Percentiles rank a stretch among this genome's conserved stretches.
phyloP scores from a whole-genome alignment of 345 rosid species.

The Streptanthus diversifolius region DNA sequence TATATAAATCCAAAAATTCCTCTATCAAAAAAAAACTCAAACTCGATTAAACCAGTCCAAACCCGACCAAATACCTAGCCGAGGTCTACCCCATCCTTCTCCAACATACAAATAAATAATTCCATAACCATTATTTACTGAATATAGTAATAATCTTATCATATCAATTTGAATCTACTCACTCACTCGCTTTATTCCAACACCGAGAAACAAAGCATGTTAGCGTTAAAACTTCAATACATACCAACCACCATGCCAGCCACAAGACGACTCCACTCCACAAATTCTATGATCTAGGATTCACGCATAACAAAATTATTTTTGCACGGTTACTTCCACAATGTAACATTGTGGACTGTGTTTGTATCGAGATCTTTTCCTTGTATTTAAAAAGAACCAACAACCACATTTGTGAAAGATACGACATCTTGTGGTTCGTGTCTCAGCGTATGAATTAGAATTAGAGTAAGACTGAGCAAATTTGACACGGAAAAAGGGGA shows the following conservation, averaged over 20 bases:
- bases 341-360: neutral
- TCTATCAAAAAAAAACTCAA: too few relatives aligned
- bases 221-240: neutral
- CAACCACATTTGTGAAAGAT: neutral
- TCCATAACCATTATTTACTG: too few relatives aligned
- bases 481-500: neutral
- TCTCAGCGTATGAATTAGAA: too few relatives aligned
- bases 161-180: neutral
- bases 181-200: neutral
- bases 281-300: slow-evolving; percentile 26
- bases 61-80: too few relatives aligned
- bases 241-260: slow-evolving; percentile 22
- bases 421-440: neutral
- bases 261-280: slow-evolving; percentile 11
- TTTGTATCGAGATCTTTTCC: slow-evolving; percentile 24
- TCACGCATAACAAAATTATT: neutral
- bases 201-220: slow-evolving; percentile 8
- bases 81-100: too few relatives aligned
- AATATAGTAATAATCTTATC: too few relatives aligned
- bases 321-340: slow-evolving; percentile 18
- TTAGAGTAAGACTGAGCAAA: neutral
- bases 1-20: too few relatives aligned
- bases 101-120: too few relatives aligned
- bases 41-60: too few relatives aligned
- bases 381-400: neutral